phyloP scores from a whole-genome alignment of 2,329 filamentous ascomycete genomes.

The Aspergillus sp. region DNA sequence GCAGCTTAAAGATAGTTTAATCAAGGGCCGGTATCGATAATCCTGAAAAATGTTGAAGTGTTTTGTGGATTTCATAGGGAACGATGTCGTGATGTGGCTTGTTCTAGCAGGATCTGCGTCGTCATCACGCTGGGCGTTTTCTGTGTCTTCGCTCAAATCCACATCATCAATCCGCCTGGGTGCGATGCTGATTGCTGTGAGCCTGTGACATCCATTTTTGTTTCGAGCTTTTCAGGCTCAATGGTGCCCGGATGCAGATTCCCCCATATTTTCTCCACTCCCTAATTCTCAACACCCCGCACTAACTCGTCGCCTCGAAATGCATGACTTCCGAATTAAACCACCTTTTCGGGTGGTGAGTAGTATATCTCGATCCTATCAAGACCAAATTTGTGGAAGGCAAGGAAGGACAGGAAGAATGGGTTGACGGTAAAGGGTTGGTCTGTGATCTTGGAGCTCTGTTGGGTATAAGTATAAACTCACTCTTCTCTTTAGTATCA shows the following conservation, averaged over 20 bases:
- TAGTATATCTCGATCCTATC: conserved; percentile 69
- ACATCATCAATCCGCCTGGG: no score
- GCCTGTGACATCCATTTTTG: neutral
- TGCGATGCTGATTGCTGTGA: neutral
- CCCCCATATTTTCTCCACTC: neutral
- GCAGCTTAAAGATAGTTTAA: no score
- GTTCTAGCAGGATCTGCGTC: neutral
- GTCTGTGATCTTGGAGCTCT: conserved; percentile 14
- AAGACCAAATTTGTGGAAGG: conserved; percentile 60
- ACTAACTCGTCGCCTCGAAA: neutral
- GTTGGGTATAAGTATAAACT: neutral
- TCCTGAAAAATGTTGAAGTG: no score
- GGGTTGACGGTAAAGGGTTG: conserved; percentile 67
- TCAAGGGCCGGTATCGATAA: no score
- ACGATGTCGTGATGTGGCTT: no score
- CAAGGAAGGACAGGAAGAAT: conserved; percentile 47
- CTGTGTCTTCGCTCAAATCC: no score
- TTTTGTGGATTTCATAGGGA: no score
- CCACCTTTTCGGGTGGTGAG: conserved; percentile 62
- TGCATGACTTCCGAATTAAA: neutral
- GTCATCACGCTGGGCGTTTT: no score
- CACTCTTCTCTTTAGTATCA: conserved; percentile 55
- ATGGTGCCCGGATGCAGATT: neutral
- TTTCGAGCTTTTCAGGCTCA: neutral
- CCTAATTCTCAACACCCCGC: neutral